These are phyloP conservation scores for Smittium mucronatum DNA, from an alignment of 371 early-diverging fungal genomes.

Conservation along the genomic window DNA sequence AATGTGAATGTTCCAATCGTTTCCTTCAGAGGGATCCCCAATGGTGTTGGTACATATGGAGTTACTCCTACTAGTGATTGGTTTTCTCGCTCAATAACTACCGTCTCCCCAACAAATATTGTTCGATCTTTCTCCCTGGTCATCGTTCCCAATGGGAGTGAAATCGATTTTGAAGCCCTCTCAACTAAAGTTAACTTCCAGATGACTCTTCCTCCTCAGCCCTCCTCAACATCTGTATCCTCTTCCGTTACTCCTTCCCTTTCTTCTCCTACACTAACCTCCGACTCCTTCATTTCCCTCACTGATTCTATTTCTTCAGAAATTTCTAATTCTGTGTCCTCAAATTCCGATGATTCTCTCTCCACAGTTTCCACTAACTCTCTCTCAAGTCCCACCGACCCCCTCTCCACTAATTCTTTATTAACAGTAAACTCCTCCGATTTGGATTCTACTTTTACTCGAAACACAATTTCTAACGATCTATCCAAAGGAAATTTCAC, in stretches of 20 bases:
- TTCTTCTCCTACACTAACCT: background rate
- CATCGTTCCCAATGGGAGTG: slow-evolving; percentile 6
- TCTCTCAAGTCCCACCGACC: background rate
- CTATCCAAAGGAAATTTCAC: background rate
- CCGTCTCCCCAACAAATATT: background rate
- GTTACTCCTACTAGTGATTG: background rate
- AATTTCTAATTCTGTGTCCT: background rate
- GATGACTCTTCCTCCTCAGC: background rate
- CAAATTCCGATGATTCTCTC: background rate
- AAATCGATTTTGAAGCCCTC: background rate
- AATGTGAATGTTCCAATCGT: background rate
- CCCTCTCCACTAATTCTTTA: background rate
- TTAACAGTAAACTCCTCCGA: background rate
- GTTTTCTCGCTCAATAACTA: background rate
- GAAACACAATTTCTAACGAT: background rate
- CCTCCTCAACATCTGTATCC: background rate
- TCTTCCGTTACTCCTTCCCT: background rate
- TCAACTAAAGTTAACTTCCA: background rate
- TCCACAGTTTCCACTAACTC: background rate
- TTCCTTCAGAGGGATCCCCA: background rate
- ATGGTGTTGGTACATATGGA: slow-evolving; percentile 2
- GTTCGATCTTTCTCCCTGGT: background rate
- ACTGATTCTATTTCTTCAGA: background rate
- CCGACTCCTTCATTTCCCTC: background rate
- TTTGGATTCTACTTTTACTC: background rate